Percentiles rank a stretch among this genome's conserved stretches.
Conservation (phyloP, 2,329 filamentous ascomycete genomes). For the Lojkania enalia region DNA sequence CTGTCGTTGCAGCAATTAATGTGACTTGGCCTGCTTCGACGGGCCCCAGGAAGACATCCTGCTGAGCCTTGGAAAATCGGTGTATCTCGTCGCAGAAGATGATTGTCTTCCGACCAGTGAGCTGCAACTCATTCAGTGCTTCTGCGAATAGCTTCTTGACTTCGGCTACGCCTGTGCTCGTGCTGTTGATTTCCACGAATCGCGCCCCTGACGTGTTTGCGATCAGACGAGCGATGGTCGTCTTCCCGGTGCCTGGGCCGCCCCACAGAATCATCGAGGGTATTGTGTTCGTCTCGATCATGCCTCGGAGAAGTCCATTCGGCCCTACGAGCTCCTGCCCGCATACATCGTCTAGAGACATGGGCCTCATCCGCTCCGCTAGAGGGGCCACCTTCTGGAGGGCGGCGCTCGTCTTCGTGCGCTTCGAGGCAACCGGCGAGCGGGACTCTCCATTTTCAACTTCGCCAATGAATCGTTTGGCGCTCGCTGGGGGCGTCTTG, state of each 20-base stretch:
- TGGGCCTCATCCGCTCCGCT: conserved; percentile 91
- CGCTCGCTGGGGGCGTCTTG: conserved; percentile 30
- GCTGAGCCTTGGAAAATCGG: conserved; percentile 86
- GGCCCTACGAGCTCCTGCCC: conserved; percentile 91
- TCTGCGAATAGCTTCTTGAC: conserved; percentile 91
- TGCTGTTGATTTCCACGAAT: conserved; percentile 96
- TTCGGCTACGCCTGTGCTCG: conserved; percentile 82
- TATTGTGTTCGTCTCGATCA: conserved; percentile 83
- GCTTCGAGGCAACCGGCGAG: conserved; percentile 54
- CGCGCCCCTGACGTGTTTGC: conserved; percentile 78
- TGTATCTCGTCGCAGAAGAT: conserved; percentile 98
- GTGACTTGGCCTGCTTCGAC: conserved; percentile 91
- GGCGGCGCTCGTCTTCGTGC: conserved; percentile 59
- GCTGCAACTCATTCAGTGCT: conserved; percentile 73
- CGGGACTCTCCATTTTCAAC: conserved; percentile 23
- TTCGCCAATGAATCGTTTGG: conserved; percentile 32
- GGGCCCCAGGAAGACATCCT: conserved; percentile 91
- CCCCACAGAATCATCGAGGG: conserved; percentile 97
- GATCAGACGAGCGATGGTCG: conserved; percentile 89
- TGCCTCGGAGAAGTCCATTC: conserved; percentile 77
- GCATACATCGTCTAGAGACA: conserved; percentile 79
- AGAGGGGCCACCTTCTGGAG: conserved; percentile 76
- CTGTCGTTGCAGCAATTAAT: conserved; percentile 91
- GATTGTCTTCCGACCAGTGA: conserved; percentile 90
- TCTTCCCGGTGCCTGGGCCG: conserved; percentile 79